Evolutionary conservation across 2,329 filamentous ascomycete genomes (phyloP).

Genomic region (Trichophyton mentagrophytes): DNA sequence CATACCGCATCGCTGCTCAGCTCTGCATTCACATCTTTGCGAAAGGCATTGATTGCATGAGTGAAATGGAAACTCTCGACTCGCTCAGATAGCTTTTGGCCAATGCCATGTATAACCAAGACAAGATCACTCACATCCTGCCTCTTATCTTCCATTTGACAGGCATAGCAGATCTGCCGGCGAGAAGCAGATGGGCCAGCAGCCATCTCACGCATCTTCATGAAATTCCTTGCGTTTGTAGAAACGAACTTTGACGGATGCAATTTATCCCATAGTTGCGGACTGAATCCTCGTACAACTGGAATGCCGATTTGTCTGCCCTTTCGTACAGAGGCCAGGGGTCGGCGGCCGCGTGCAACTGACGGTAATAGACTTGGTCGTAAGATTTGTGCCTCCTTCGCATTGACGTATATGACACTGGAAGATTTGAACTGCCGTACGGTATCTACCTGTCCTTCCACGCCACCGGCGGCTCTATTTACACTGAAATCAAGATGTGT

Average conservation of each 20-base stretch:
- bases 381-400: constrained; percentile 64
- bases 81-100: constrained; percentile 86
- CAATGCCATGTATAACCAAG: constrained; percentile 87
- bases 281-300: constrained; percentile 81
- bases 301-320: constrained; percentile 70
- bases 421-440: constrained; percentile 56
- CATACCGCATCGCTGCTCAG: constrained; percentile 62
- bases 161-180: constrained; percentile 38
- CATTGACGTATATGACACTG: constrained; percentile 77
- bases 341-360: constrained; percentile 67
- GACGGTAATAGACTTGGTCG: constrained; percentile 78
- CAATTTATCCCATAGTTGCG: constrained; percentile 59
- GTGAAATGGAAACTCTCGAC: constrained; percentile 97
- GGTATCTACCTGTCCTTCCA: constrained; percentile 31
- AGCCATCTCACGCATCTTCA: constrained; percentile 27
- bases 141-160: constrained; percentile 49
- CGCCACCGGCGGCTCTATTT: constrained; percentile 31
- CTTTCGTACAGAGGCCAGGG: constrained; percentile 72
- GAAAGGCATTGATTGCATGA: constrained; percentile 83
- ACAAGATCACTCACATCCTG: constrained; percentile 74
- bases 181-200: constrained; percentile 16
- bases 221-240: constrained; percentile 31
- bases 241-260: constrained; percentile 43
- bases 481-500: constrained; percentile 18
- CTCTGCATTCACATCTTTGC: constrained; percentile 75